Conservation (phyloP, 371 early-diverging fungal genomes). For the Mucor irregularis region DNA sequence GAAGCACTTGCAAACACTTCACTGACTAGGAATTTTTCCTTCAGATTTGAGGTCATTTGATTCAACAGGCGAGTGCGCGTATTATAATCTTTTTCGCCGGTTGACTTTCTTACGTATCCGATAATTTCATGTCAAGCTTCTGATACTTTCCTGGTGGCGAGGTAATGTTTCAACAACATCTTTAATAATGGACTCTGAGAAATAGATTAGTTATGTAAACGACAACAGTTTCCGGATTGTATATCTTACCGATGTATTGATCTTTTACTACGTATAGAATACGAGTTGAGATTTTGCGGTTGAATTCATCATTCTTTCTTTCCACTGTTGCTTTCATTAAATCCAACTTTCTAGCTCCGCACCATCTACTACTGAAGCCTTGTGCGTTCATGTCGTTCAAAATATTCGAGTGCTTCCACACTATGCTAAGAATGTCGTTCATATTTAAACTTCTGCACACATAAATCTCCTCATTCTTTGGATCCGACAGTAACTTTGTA, state of each 20-base stretch:
- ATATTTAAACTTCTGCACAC: constrained; percentile 7
- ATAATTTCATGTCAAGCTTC: constrained; percentile 11
- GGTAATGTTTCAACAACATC: constrained; percentile 17
- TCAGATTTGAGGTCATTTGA: constrained; percentile 9
- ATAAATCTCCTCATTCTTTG: constrained; percentile 10
- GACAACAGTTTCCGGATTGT: constrained; percentile 15
- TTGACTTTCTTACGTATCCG: constrained; percentile 13
- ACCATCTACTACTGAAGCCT: constrained; percentile 17
- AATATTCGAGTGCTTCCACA: constrained; percentile 16
- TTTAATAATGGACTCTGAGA: constrained; percentile 16
- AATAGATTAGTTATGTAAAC: constrained; percentile 15
- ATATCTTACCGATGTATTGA: constrained; percentile 21
- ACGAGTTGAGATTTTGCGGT: constrained; percentile 18
- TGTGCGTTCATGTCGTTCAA: constrained; percentile 11
- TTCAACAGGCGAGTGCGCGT: constrained; percentile 9
- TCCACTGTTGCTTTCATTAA: constrained; percentile 17
- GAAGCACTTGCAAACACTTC: constrained; percentile 11
- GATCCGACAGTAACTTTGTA: constrained; percentile 2
- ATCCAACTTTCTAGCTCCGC: constrained; percentile 15
- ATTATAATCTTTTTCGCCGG: constrained; percentile 9
- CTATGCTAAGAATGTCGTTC: constrained; percentile 10
- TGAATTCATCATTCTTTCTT: constrained; percentile 18
- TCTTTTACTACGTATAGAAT: constrained; percentile 16
- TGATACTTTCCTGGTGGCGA: constrained; percentile 15
- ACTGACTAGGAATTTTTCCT: constrained; percentile 13